These are phyloP conservation scores for Phytopythium litorale DNA, from an alignment of 352 stramenopile genomes.

Conservation along the genomic window DNA sequence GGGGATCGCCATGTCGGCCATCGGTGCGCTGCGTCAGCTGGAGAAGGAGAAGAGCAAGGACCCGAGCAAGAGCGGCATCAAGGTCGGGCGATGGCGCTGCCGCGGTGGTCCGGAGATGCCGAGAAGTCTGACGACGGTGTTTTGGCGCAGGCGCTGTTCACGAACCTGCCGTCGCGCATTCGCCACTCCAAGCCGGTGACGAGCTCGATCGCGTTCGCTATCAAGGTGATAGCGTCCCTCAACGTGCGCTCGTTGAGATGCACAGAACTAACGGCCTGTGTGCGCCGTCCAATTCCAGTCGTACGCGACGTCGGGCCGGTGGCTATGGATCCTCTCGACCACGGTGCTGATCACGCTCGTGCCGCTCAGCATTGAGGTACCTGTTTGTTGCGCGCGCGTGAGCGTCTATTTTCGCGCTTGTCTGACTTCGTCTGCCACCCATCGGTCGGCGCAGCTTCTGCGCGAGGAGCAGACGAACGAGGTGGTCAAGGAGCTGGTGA, in stretches of 20 bases:
- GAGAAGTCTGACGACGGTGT: background rate
- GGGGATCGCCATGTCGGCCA: slow-evolving; percentile 62
- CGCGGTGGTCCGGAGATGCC: background rate
- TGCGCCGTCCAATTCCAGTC: slow-evolving; percentile 23
- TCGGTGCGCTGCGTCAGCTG: slow-evolving; percentile 74
- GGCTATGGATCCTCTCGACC: slow-evolving; percentile 80
- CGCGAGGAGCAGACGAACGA: slow-evolving; percentile 84
- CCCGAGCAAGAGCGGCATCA: slow-evolving; percentile 48
- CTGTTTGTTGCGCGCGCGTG: no score
- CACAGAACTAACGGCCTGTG: background rate
- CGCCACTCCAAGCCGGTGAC: slow-evolving; percentile 60
- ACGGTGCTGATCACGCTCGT: slow-evolving; percentile 84
- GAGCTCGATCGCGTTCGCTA: slow-evolving; percentile 47
- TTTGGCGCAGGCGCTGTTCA: slow-evolving; percentile 51
- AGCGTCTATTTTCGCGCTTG: no score
- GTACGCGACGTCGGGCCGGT: slow-evolving; percentile 57
- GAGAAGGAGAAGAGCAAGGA: slow-evolving; percentile 83
- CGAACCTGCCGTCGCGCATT: slow-evolving; percentile 69
- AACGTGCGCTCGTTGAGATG: background rate
- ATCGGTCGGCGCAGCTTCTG: slow-evolving; percentile 35
- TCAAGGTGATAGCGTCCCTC: slow-evolving; percentile 25
- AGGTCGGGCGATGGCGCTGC: slow-evolving; percentile 20
- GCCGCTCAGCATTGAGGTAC: slow-evolving; percentile 81
- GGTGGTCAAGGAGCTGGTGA: slow-evolving; percentile 74
- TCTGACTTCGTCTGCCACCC: slow-evolving; percentile 6